Percentiles rank a stretch among this genome's conserved stretches.
phyloP scores from a whole-genome alignment of 805 yeast genomes.

The Candida nanaspora region DNA sequence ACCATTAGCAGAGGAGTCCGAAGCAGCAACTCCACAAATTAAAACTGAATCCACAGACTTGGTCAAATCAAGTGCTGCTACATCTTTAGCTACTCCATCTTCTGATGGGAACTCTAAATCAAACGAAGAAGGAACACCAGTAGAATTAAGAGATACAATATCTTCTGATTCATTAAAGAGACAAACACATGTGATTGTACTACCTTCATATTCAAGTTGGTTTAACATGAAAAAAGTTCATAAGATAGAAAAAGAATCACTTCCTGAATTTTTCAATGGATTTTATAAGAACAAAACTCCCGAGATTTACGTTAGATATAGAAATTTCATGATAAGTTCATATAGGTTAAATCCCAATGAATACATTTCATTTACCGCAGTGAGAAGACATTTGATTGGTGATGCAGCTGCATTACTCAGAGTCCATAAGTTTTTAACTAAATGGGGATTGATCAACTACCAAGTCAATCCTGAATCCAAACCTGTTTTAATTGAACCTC shows the following conservation, averaged over 20 bases:
- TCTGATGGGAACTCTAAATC: neutral
- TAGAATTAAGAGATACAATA: slow-evolving; percentile 4
- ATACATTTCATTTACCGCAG: slow-evolving; percentile 82
- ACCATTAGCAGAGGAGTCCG: neutral
- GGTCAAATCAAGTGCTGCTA: neutral
- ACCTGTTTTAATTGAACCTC: slow-evolving; percentile 65
- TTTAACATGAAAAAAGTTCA: slow-evolving; percentile 67
- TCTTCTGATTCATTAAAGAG: slow-evolving; percentile 12
- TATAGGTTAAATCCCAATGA: slow-evolving; percentile 87
- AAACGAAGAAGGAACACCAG: neutral
- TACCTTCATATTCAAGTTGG: slow-evolving; percentile 89
- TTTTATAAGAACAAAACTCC: slow-evolving; percentile 70
- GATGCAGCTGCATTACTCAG: slow-evolving; percentile 87
- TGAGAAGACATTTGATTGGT: slow-evolving; percentile 83
- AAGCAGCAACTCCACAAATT: neutral
- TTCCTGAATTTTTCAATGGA: slow-evolving; percentile 78
- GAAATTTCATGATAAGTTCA: slow-evolving; percentile 85
- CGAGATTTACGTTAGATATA: slow-evolving; percentile 67
- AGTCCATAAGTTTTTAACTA: slow-evolving; percentile 73
- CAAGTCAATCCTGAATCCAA: slow-evolving; percentile 78
- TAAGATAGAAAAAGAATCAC: slow-evolving; percentile 70
- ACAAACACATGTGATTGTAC: slow-evolving; percentile 78
- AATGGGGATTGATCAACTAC: slow-evolving; percentile 92
- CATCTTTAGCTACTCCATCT: neutral
- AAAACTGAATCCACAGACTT: neutral